A percentile compares a stretch with the other conserved stretches of the same genome.
These are phyloP conservation scores for Trichophyton simii DNA, from an alignment of 2,329 filamentous ascomycete genomes.

Conservation along the genomic window DNA sequence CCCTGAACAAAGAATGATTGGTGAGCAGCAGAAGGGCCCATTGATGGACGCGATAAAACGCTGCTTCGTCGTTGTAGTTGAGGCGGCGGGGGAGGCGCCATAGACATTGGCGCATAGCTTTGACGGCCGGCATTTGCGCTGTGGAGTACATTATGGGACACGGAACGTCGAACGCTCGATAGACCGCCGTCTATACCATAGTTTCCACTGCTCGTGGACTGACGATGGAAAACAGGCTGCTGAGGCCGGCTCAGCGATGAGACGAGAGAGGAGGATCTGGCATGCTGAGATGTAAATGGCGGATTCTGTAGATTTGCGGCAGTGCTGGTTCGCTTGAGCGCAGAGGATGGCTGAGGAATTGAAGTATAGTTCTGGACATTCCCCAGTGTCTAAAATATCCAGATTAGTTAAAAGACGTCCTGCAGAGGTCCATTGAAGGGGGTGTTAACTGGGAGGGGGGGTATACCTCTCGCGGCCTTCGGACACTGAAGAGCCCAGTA, in stretches of 20 bases:
- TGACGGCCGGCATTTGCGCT: constrained; percentile 52
- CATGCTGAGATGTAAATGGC: constrained; percentile 58
- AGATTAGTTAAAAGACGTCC: not conserved
- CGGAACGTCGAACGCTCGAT: constrained; percentile 71
- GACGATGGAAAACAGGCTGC: constrained; percentile 75
- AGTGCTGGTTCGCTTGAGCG: constrained; percentile 85
- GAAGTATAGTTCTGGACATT: constrained; percentile 69
- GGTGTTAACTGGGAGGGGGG: not conserved
- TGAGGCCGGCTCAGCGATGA: constrained; percentile 71
- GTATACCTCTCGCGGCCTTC: constrained; percentile 76
- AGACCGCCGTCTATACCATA: constrained; percentile 69
- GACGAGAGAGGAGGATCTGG: constrained; percentile 73
- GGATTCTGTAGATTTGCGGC: constrained; percentile 53
- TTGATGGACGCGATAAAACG: constrained; percentile 63
- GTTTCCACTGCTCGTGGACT: constrained; percentile 58
- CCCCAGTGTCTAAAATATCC: constrained; percentile 55
- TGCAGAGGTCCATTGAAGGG: too few relatives aligned
- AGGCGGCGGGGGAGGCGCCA: constrained; percentile 39
- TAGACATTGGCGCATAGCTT: constrained; percentile 52
- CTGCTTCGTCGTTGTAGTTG: constrained; percentile 61
- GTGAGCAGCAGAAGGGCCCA: constrained; percentile 54
- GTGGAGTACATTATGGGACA: constrained; percentile 54
- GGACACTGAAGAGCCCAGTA: constrained; percentile 77
- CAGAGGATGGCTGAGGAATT: constrained; percentile 82
- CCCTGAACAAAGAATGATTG: constrained; percentile 93